Base-by-base conservation (phyloP, 441 rosid species). In the Viola pubescens region DNA sequence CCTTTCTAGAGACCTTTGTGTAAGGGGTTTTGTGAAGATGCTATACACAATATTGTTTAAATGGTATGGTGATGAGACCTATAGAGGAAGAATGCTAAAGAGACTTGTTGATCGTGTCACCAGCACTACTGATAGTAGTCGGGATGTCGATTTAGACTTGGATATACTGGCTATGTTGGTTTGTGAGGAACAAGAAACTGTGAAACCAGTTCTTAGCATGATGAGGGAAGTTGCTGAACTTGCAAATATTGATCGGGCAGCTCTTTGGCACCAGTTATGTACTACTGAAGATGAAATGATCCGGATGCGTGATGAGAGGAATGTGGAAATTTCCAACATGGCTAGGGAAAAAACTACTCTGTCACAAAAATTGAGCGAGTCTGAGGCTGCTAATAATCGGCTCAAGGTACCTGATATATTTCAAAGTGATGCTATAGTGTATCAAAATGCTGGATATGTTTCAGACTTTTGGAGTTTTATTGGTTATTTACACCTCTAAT, bases 181-280 rank as follows among this genome's bases (percentile, higher is more conserved):
- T 50, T 84, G 83, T 37, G 91, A 91, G 79, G 97, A 91, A 70
- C 92, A 77, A 76, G 98, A 89, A 69, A 79, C 83, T 62, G 77
- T 78, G 40, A 82, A 78, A 66, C 88, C 88, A 59, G 86, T 91
- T 61, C 74, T 91, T 56, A 78, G 85, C 73, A 87, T 95, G 98
- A 75, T 89, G 82, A 79, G 85, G 70, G 89, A 87, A 77, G 88
- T 83, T 62, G 94, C 89, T 61, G 98, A 91, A 69, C 95, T 75
- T 72, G 98, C 98, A 66, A 91, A 86, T 83, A 88, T 86, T 55
- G 95, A 87, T 64, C 83, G 95, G 73, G 91, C 95, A 52, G 89
- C 95, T n/a, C 91, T 95, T 64, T 86, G 95, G 99, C 97, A 91
- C 72, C 98, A 84, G 68, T 69, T 95, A 64, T 80, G 90, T n/a